Conservation (phyloP, 495 filamentous ascomycete species). For the Durotheca rogersii region DNA sequence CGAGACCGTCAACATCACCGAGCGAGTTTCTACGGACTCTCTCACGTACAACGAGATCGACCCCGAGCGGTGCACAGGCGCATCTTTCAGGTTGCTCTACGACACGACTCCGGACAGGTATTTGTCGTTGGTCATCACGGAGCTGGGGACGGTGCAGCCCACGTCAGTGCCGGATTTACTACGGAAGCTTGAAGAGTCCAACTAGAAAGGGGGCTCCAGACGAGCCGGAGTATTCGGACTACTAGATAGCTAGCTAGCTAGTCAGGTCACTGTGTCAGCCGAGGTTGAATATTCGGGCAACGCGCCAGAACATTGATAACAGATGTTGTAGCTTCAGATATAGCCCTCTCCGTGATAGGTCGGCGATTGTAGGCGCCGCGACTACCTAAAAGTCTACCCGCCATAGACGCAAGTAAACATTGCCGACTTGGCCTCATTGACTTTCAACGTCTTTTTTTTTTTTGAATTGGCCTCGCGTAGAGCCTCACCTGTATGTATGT, state of each 20-base stretch:
- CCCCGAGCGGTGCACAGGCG: constrained; percentile 50
- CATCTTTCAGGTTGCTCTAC: constrained; percentile 83
- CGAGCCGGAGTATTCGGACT: constrained; percentile 8
- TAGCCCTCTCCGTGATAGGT: background rate
- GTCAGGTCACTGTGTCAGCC: background rate
- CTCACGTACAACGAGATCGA: constrained; percentile 94
- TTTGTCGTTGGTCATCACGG: constrained; percentile 85
- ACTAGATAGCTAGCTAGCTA: constrained; percentile 10
- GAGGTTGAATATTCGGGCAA: too few relatives aligned
- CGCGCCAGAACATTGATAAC: background rate
- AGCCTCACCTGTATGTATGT: constrained; percentile 22
- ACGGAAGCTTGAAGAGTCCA: constrained; percentile 52
- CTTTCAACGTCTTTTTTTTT: constrained; percentile 1
- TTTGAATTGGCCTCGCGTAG: constrained; percentile 3
- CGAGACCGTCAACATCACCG: constrained; percentile 94
- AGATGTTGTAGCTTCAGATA: constrained; percentile 7
- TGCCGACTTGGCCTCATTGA: constrained; percentile 10
- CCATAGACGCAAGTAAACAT: constrained; percentile 7
- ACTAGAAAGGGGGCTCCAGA: constrained; percentile 33
- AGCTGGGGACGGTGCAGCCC: constrained; percentile 84
- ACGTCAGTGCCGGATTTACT: constrained; percentile 68
- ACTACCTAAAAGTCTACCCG: constrained; percentile 1
- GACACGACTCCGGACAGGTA: constrained; percentile 92
- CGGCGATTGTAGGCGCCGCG: constrained; percentile 8
- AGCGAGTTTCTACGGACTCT: constrained; percentile 83